Conservation (phyloP, 331 rosid species). For the Malus hybrid region DNA sequence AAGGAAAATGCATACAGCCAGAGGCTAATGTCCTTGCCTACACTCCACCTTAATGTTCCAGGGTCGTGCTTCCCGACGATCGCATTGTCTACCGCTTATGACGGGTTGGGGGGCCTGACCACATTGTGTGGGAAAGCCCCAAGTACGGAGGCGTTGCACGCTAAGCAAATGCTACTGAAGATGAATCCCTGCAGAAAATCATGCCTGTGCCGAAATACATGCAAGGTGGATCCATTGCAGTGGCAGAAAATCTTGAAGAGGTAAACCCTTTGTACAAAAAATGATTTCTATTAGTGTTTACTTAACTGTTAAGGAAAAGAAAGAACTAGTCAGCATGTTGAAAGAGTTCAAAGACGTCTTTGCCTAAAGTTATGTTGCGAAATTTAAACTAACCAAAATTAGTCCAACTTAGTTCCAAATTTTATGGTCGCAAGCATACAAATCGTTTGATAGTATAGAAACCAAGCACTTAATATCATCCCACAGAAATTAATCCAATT, state of each 20-base stretch:
- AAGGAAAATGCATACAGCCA: no score
- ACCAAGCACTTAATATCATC: no score
- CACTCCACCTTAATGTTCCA: no score
- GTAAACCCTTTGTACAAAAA: not conserved
- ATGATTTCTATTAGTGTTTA: not conserved
- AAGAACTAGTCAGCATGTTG: not conserved
- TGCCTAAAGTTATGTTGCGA: not conserved
- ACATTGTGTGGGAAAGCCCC: not conserved
- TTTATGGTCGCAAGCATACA: no score
- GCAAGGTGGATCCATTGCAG: not conserved
- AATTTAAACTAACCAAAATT: no score
- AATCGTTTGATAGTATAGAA: no score
- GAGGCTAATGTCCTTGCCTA: no score
- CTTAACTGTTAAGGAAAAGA: not conserved
- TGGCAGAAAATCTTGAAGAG: no score
- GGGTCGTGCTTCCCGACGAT: rapidly evolving
- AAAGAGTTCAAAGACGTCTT: not conserved
- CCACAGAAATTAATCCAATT: no score
- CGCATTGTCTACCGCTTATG: not conserved
- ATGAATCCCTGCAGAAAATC: no score
- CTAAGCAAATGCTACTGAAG: no score
- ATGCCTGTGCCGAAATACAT: not conserved
- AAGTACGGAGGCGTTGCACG: not conserved
- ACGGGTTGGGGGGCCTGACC: not conserved
- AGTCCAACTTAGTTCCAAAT: no score